phyloP scores from a whole-genome alignment of 2,329 filamentous ascomycete species.

The Arthrinium puccinioides region DNA sequence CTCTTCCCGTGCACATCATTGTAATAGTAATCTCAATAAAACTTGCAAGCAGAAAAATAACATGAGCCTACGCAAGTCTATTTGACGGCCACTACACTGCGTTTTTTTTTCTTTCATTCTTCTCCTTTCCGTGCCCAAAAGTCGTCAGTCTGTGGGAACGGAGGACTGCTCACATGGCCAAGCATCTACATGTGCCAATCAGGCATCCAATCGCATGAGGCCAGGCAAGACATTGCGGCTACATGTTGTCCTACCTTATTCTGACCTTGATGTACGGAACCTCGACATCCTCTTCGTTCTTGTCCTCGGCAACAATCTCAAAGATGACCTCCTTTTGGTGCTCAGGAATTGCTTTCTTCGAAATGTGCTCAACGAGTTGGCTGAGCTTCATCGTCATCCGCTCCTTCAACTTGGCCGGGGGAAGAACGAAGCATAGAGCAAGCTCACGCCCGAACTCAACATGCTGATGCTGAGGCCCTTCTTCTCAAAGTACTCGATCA shows the following conservation, averaged over 20 bases:
- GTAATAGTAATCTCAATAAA: too few species aligned
- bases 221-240: too few species aligned
- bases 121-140: too few species aligned
- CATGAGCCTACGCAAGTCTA: too few species aligned
- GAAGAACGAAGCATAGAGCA: conserved; percentile 93
- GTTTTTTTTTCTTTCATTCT: too few species aligned
- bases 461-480: conserved; percentile 80
- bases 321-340: conserved; percentile 97
- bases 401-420: conserved; percentile 71
- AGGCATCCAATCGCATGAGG: too few species aligned
- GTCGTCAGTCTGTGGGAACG: too few species aligned
- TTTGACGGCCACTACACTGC: too few species aligned
- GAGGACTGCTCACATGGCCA: too few species aligned
- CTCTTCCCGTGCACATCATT: too few species aligned
- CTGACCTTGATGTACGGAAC: conserved; percentile 94
- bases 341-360: conserved; percentile 82
- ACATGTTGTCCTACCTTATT: conserved; percentile 39
- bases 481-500: conserved; percentile 73
- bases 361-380: conserved; percentile 78
- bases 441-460: conserved; percentile 94
- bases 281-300: conserved; percentile 87
- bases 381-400: conserved; percentile 78
- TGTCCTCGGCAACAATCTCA: conserved; percentile 88
- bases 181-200: too few species aligned
- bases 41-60: too few species aligned